Evolutionary conservation across 2,329 filamentous ascomycete species (phyloP), one percentile per base, ranked within the genome.

Genomic region (Aurifilum marmelostoma): DNA sequence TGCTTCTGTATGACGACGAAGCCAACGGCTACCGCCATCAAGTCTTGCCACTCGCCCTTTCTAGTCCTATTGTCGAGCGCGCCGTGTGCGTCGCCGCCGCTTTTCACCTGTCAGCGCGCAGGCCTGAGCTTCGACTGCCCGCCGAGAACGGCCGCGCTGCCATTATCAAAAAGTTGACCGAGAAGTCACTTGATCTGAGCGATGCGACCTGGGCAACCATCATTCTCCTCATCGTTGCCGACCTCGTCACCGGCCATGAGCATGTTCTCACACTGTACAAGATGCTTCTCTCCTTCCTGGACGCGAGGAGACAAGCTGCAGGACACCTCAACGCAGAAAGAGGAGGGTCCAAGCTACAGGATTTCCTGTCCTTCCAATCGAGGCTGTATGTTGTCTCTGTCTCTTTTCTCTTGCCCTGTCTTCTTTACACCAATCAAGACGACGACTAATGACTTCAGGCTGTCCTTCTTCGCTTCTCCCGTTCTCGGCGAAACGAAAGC

Each of bases 51-150:
- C 67, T 71, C n/a, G 63, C 69, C 2, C 67, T 69, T 16, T 62
- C 63, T 1, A 63, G 64, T 14, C 69, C 69, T 39, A 34, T 71
- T 18, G 59, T 71, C 21, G 66, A 68, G 63, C 66, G 69, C 29
- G 69, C 69, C 41, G 69, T 71, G n/a, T 71, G 69, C 24, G 67
- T 71, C 43, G 66, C 69, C 3, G 69, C 69, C 14, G 69, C 69
- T 11, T 71, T 71, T 64, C 69, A 71, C 50, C 27, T 68, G 43
- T 71, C 69, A 16, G 47, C 50, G n/a, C 56, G 50, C 11, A 62
- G 29, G 24, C 69, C 69, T 14, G 67, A 71, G 63, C 69, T 71
- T 9, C 67, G 69, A n/a, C 59, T 68, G 12, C 69, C 69, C 29
- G 69, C 69, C 29, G 69, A 71, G 32, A 41, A 27, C 9, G 69